phyloP scores from a whole-genome alignment of 768 basidiomycete species.

The Mycena filopes region DNA sequence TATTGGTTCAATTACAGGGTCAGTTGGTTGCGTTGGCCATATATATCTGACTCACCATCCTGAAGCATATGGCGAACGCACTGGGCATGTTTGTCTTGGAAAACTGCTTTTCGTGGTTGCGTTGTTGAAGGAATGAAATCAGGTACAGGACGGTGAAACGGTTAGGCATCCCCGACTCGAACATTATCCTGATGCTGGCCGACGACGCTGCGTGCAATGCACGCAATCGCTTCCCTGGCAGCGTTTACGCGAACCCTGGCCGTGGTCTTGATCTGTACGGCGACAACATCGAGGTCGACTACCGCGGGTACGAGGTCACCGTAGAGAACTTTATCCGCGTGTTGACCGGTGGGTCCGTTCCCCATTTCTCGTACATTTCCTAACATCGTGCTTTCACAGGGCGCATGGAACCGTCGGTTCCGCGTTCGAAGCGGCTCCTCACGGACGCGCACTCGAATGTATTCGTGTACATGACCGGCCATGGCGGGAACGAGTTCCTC shows the following conservation, averaged over 20 bases:
- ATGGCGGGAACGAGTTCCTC: conserved; percentile 97
- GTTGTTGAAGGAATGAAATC: conserved; percentile 43
- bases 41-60: not conserved
- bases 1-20: conserved; percentile 99
- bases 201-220: conserved; percentile 96
- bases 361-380: not conserved
- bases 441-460: conserved; percentile 93
- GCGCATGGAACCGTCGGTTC: conserved; percentile 84
- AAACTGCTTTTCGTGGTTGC: not conserved
- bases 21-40: conserved; percentile 41
- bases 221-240: conserved; percentile 91
- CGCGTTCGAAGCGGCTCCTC: conserved; percentile 91
- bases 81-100: conserved; percentile 81
- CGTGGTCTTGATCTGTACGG: conserved; percentile 91
- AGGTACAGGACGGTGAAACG: conserved; percentile 99
- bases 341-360: conserved; percentile 88
- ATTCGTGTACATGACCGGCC: conserved; percentile 98
- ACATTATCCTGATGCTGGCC: conserved; percentile 98
- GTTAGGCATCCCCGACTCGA: conserved; percentile 96
- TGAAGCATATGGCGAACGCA: conserved; percentile 97
- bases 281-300: conserved; percentile 97
- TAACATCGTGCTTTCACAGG: conserved; percentile 55
- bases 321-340: conserved; percentile 96
- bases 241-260: conserved; percentile 90
- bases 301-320: conserved; percentile 97